Conservation (phyloP, 2,329 filamentous ascomycete genomes). For the Alternaria viburni region DNA sequence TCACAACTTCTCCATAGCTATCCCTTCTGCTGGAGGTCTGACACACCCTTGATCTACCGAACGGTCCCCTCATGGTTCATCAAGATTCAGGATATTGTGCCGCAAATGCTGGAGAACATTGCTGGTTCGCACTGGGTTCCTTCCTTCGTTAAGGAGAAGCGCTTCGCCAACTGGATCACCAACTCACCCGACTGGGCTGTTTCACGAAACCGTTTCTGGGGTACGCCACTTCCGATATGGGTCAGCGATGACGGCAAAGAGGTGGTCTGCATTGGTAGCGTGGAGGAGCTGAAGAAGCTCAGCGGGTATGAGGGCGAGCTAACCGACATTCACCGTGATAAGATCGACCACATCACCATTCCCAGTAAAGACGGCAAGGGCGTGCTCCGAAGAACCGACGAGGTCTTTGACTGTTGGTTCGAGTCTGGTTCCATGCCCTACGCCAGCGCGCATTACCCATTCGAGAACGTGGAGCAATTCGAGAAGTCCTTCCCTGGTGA, state of each 20-base stretch:
- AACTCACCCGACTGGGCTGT: conserved; percentile 97
- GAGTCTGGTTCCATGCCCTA: conserved; percentile 97
- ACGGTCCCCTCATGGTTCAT: conserved; percentile 96
- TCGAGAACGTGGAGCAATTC: conserved; percentile 84
- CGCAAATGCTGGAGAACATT: conserved; percentile 88
- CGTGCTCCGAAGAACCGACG: conserved; percentile 77
- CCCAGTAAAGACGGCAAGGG: conserved; percentile 89
- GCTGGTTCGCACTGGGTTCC: conserved; percentile 92
- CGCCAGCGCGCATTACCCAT: conserved; percentile 88
- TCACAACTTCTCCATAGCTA: conserved; percentile 90
- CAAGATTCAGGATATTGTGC: conserved; percentile 81
- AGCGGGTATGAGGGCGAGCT: conserved; percentile 87
- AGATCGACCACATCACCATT: conserved; percentile 93
- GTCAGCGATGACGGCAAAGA: conserved; percentile 89
- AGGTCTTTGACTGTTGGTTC: conserved; percentile 97
- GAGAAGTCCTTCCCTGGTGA: conserved; percentile 84
- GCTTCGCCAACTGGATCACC: conserved; percentile 89
- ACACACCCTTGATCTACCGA: conserved; percentile 90
- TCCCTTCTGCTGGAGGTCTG: conserved; percentile 93
- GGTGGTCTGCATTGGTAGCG: conserved; percentile 82
- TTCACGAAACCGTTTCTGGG: conserved; percentile 93
- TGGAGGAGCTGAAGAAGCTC: conserved; percentile 81
- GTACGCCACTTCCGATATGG: conserved; percentile 91
- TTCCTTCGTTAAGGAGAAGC: conserved; percentile 84
- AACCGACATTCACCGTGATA: conserved; percentile 87